Conservation (phyloP, 1,284 basidiomycete genomes). For the Lignosus rhinocerotis region DNA sequence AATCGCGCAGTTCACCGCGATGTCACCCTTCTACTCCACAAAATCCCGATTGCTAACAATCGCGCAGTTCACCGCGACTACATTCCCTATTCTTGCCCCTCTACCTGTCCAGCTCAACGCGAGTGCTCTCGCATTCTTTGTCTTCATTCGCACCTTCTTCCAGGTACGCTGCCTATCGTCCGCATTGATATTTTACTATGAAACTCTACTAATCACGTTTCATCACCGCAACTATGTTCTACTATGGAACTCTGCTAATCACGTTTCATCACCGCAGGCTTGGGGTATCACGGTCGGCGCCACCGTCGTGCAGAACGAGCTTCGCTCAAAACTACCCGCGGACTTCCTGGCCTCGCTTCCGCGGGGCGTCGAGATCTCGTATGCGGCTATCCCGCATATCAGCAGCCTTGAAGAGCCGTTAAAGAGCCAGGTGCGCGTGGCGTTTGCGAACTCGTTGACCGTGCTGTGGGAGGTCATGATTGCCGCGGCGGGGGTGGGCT, state of each 20-base stretch:
- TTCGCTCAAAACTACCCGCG: slow-evolving; percentile 8
- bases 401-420: slow-evolving; percentile 24
- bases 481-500: slow-evolving; percentile 28
- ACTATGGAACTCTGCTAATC: background rate
- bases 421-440: slow-evolving; percentile 26
- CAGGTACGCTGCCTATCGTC: background rate
- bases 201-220: background rate
- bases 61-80: background rate
- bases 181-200: slow-evolving; percentile 2
- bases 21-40: background rate
- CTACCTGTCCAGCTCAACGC: slow-evolving; percentile 35
- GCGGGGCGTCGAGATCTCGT: slow-evolving; percentile 27
- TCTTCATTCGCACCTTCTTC: slow-evolving; percentile 35
- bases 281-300: slow-evolving; percentile 21
- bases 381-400: slow-evolving; percentile 34
- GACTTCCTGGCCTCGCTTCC: slow-evolving; percentile 22
- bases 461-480: slow-evolving; percentile 33
- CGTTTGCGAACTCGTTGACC: slow-evolving; percentile 31
- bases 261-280: slow-evolving; percentile 1
- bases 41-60: background rate
- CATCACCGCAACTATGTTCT: background rate
- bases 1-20: background rate
- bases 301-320: slow-evolving; percentile 21
- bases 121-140: slow-evolving; percentile 37
- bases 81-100: slow-evolving; percentile 37